Base-by-base conservation (phyloP, 768 basidiomycete species). In the Tricholoma hemisulphureum region DNA sequence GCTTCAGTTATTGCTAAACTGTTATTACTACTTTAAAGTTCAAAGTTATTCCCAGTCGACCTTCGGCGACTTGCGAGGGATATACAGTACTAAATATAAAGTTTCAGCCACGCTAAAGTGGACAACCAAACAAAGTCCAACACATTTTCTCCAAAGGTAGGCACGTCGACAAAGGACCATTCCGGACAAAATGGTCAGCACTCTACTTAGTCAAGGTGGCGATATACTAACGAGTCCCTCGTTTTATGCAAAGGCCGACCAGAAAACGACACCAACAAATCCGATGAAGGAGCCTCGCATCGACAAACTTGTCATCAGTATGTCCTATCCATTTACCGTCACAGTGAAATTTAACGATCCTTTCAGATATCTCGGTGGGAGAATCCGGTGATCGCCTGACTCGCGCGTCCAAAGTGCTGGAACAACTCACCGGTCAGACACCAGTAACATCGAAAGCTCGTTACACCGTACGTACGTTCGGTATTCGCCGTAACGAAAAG, bases 401-500 rank as follows among this genome's bases (percentile, higher is more conserved):
- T 65, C 91, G 96, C 80, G 96, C 96, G 52, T 95, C 96, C 74
- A 99, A 99, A 80, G 96, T 98, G 67, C 83, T 99, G 68, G 96
- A 99, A 79, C 96, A 99, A 78, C 89, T 99, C 62, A 99, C 96
- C 67, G 96, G 96, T 68, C 96, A 99, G 83, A 93, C 96, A 49
- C 96, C 96, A 71, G 96, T 99, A 68, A 97, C 95, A 66, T 98
- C 95, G 74, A 99, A 98, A 85, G 97, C 96, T 61, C 93, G 97
- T 66, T 98, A 96, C 89, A 98, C 97, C 71, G 94, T 98, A 77
- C 95, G 96, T 67, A 91, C 91, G 50, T 99, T 99, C 81, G 91
- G 93, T 71, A 99, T 99, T 84, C 91, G 97, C 75, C 92, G 97
- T 80, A 99, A 99, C 83, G 96, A 99, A 81, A 99, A 99, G 86